Base-by-base conservation (phyloP, 768 basidiomycete species). In the Tylopilus sp. region DNA sequence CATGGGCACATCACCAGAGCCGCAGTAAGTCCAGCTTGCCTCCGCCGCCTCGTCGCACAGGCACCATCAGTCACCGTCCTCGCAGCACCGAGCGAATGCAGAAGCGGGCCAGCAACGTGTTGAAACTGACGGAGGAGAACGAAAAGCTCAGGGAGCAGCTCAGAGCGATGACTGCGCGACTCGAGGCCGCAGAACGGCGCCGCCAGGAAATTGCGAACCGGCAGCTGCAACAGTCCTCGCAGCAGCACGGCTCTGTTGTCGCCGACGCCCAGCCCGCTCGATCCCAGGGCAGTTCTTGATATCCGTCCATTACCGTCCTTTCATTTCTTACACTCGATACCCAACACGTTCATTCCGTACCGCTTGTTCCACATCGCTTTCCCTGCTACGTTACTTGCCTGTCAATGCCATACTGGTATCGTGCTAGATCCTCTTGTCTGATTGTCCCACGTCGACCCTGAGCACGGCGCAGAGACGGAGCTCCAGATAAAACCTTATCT, bases 71-170 rank as follows among this genome's bases (percentile, higher is more conserved):
- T 72, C 65, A 72, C 63, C 61, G 61, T 65, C 44, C 34, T 52
- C 48, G 43, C 58, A 71, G 69, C 42, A 57, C 24, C 29, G 69
- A 74, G 57, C 70, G 68, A 52, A 67, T 79, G 58, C 74, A 87
- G 65, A 90, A 89, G 71, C 83, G 89, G 56, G 84, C 82, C 37
- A 87, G 85, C 61, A 89, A 86, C 68, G 86, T 91, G 53, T 67
- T 87, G 64, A 88, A 86, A 63, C 75, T 92, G 31, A 77, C 85
- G 21, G 77, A 86, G 72, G 89, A 92, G 76, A 86, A 90, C 67
- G 85, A 87, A 68, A 86, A 84, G 68, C 73, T 92, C 55, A 84
- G 86, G 70, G 84, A 79, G 45, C 83, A 89, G 70, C 78, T 92
- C 63, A 82, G 77, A 63, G 86, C 82, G 45, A 86, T 91, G 84